Conservation (phyloP, 1,284 basidiomycete genomes). For the Ustilago cynodontis region DNA sequence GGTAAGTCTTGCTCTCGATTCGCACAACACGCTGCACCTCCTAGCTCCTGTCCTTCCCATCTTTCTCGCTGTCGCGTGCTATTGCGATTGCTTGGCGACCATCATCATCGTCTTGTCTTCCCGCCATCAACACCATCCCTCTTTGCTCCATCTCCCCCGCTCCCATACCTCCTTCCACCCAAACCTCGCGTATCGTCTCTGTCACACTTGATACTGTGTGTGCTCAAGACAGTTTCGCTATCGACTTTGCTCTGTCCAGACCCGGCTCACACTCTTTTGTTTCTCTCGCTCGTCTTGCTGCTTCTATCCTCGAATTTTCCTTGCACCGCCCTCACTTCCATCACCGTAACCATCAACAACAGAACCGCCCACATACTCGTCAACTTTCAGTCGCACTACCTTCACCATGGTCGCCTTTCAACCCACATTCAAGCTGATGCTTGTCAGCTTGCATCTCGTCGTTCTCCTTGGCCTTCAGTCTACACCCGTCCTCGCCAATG, state of each 20-base stretch:
- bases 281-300: neutral
- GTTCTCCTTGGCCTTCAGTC: constrained; percentile 19
- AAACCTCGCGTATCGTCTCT: neutral
- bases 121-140: neutral
- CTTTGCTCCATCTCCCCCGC: constrained; percentile 1
- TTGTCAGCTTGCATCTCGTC: constrained; percentile 40
- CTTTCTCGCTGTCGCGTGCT: neutral
- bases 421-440: constrained; percentile 35
- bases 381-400: neutral
- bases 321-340: neutral
- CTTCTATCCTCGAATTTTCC: neutral
- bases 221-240: neutral
- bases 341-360: neutral
- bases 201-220: neutral
- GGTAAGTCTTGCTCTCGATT: constrained; percentile 7
- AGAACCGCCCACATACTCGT: neutral
- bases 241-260: too few relatives aligned
- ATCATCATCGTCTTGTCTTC: neutral
- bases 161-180: neutral
- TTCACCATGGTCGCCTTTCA: constrained; percentile 38
- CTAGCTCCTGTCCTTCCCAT: neutral
- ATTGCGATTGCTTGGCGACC: neutral
- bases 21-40: neutral
- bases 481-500: constrained; percentile 18
- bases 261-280: constrained; percentile 29